Base-by-base conservation (phyloP, 2,329 filamentous ascomycete genomes). In the Cordyceps militaris region DNA sequence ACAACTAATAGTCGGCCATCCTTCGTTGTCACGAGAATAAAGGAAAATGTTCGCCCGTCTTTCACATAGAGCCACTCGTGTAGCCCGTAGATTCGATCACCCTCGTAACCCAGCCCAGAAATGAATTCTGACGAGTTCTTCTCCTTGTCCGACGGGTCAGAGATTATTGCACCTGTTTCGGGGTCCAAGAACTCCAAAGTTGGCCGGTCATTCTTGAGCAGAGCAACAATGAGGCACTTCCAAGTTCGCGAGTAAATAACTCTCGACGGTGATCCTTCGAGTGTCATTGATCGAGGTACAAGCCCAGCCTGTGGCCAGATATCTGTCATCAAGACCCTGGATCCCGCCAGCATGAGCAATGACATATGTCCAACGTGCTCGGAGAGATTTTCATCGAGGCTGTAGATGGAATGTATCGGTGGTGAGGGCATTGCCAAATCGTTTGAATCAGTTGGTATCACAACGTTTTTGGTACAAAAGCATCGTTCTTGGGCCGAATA, bases 61-160 rank as follows among this genome's bases (percentile, higher is more conserved):
- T 81, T 80, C 32, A 74, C 71, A 61, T 81, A 83, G 5, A 75
- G 68, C 88, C 88, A 91, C 60, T 89, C 84, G 1, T 79, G 69
- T 8, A 91, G 68, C 1, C 81, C 77, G 44, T 82, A 75, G 1
- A 91, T 79, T 40, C 76, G 77, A 61, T 88, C 84, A 1, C 80
- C 79, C 1, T 70, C 61, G 46, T 80, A 76, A 1, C 81, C 81
- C 16, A 91, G 72, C 3, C 79, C 79, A 16, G 75, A 77, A 30
- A 86, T 79, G 58, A 79, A 81, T 1, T 77, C 71, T 0, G 76
- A 68, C 0, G 70, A 66, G 4, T 72, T 69, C 16, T 70, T 73
- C 3, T 72, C 69, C 42, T 71, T 77, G 57, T 79, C 74, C 2
- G 68, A 65, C 0, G 82, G 73, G 13, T 66, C 62, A 0, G 81